A percentile compares a stretch with the other conserved stretches of the same genome.
Evolutionary conservation across 805 yeast species (phyloP).

Genomic region (Candida multigemmis): DNA sequence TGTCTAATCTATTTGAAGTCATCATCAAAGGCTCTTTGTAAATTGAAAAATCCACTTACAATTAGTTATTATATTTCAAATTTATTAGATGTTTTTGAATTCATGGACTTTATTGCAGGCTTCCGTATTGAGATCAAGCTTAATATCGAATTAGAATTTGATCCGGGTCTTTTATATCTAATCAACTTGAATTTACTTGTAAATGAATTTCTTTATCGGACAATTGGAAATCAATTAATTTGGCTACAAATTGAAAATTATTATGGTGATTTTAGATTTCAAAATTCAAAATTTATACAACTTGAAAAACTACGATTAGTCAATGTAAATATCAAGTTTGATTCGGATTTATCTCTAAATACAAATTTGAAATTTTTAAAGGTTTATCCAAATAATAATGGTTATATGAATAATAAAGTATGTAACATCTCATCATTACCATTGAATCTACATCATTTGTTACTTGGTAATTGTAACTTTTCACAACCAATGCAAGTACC

Average conservation of each 20-base stretch:
- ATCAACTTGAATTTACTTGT: slow-evolving; percentile 4
- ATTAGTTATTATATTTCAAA: slow-evolving; percentile 9
- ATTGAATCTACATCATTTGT: slow-evolving; percentile 3
- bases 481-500: slow-evolving; percentile 1
- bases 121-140: slow-evolving; percentile 1
- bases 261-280: slow-evolving; percentile 6
- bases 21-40: not conserved
- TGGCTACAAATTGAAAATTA: slow-evolving; percentile 6
- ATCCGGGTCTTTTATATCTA: slow-evolving; percentile 7
- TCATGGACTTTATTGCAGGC: slow-evolving; percentile 3
- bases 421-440: too few species aligned
- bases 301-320: slow-evolving; percentile 10
- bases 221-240: not conserved
- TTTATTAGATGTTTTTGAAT: slow-evolving; percentile 6
- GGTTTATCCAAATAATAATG: slow-evolving; percentile 8
- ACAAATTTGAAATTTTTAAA: slow-evolving; percentile 2
- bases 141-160: slow-evolving; percentile 13
- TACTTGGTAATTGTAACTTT: slow-evolving; percentile 6
- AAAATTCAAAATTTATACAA: slow-evolving; percentile 4
- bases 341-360: slow-evolving; percentile 2
- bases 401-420: slow-evolving; percentile 6
- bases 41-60: slow-evolving; percentile 1
- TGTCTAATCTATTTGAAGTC: slow-evolving; percentile 7
- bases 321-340: slow-evolving; percentile 7
- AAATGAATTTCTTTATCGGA: not conserved